Conservation (phyloP, 2,329 filamentous ascomycete species). For the Aspergillus candidus region DNA sequence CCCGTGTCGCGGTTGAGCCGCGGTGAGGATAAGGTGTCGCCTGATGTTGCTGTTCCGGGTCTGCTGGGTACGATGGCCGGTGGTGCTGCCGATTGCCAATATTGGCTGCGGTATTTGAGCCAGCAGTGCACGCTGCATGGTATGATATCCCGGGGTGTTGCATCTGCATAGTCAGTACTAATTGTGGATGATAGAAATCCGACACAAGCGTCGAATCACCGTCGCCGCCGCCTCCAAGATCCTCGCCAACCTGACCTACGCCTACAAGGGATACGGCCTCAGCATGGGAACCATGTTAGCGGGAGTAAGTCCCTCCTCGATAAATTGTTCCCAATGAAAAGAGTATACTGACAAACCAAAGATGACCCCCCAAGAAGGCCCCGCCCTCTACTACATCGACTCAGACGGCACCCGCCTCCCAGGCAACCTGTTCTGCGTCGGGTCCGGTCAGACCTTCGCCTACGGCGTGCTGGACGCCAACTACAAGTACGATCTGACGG, state of each 20-base stretch:
- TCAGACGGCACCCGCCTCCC: constrained; percentile 87
- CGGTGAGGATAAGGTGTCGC: constrained; percentile 29
- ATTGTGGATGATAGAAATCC: constrained; percentile 56
- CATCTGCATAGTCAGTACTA: background rate
- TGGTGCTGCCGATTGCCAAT: constrained; percentile 98
- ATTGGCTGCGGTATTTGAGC: constrained; percentile 97
- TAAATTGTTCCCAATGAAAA: background rate
- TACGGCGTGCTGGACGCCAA: constrained; percentile 96
- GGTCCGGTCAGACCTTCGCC: constrained; percentile 95
- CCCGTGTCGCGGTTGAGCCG: constrained; percentile 37
- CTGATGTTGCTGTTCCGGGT: constrained; percentile 32
- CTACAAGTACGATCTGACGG: constrained; percentile 82
- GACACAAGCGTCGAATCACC: constrained; percentile 97
- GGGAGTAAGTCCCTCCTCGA: constrained; percentile 65
- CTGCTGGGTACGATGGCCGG: constrained; percentile 97
- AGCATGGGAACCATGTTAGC: constrained; percentile 99
- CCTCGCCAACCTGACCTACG: constrained; percentile 95
- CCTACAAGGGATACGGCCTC: constrained; percentile 97
- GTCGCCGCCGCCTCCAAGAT: constrained; percentile 98
- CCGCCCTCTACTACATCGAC: constrained; percentile 98
- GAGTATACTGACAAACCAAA: constrained; percentile 4
- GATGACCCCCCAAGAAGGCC: constrained; percentile 72
- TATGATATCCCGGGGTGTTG: constrained; percentile 11
- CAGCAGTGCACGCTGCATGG: constrained; percentile 98
- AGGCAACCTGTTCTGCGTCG: constrained; percentile 96